Evolutionary conservation across 1,139 yeast genomes (phyloP), one percentile per base, ranked within the genome.

Genomic region (Kluyveromyces sp.): DNA sequence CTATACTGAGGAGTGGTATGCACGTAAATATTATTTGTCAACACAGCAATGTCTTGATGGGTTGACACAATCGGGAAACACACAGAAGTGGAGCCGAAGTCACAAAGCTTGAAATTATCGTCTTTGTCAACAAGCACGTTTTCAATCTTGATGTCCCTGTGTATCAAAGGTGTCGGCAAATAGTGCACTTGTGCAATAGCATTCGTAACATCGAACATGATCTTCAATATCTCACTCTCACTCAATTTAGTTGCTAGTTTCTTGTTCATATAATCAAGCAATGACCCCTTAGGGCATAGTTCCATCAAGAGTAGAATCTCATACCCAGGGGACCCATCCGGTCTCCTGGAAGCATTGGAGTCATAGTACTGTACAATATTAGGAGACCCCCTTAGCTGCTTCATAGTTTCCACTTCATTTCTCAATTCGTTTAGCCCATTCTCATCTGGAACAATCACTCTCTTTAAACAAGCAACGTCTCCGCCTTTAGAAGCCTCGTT

Each of bases 1-100:
- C 98, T 74, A 66, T 92, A 92, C 65, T 92, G 98, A n/a, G 97
- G 96, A 2, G 98, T 92, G 0, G 98, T 92, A 64, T 92, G 94
- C 52, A 83, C 82, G 71, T 86, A 79, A 48, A 92, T 78, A 60
- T 92, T 97, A 54, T 86, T 87, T 53, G 85, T 86, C 41, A 90
- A 67, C 15, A 75, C 68, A 45, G 81, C 81, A 56, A 82, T 62
- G 31, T 63, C 66, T 41, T 59, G 64, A 38, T 63, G 65, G 15
- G 63, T 59, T 1, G 63, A 59, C 2, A 59, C 65, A 10, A 60
- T 38, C 78, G 75, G 54, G 78, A 68, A 49, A 79, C 81, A 25
- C 76, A 78, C 27, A 0, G 90, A 83, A 0, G 96, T 86, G 1
- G 97, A 88, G 1, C 99, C 99, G 70, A 92, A 92, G 67, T 92